A percentile compares a stretch with the other conserved stretches of the same genome.
These are phyloP conservation scores for Colletotrichum theobromicola DNA, from an alignment of 2,329 filamentous ascomycete species.

Conservation along the genomic window DNA sequence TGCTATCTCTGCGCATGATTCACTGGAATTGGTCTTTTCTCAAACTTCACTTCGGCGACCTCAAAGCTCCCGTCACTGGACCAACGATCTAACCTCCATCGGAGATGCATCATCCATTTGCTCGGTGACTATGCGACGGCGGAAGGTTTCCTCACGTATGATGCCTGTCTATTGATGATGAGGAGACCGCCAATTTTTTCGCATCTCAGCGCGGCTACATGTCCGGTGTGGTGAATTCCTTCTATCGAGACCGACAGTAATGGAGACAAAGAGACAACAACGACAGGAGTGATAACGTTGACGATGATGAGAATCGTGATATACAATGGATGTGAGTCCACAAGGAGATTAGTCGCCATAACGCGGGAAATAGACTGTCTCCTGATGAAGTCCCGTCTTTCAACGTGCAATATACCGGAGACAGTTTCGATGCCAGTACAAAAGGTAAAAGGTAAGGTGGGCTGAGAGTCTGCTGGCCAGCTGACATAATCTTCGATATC, in stretches of 20 bases:
- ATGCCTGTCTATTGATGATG: background rate
- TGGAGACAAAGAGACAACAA: too few species aligned
- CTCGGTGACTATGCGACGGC: background rate
- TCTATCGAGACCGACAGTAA: background rate
- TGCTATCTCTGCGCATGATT: background rate
- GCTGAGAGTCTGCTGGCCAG: background rate
- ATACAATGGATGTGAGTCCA: too few species aligned
- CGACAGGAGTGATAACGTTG: background rate
- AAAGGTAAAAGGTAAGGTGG: background rate
- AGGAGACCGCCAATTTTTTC: background rate
- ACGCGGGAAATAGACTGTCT: background rate
- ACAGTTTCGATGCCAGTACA: background rate
- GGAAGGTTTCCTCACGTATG: background rate
- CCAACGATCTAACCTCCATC: background rate
- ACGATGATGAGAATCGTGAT: too few species aligned
- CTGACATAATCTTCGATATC: slow-evolving; percentile 26
- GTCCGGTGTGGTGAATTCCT: background rate
- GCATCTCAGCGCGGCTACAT: background rate
- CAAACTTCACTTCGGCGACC: background rate
- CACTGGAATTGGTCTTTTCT: background rate
- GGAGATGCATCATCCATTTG: background rate
- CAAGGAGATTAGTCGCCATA: background rate
- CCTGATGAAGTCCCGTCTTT: background rate
- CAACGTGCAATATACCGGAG: background rate
- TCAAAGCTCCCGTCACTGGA: background rate